Percentiles rank a stretch among this genome's conserved stretches.
phyloP scores from a whole-genome alignment of 2,329 filamentous ascomycete genomes.

The Aspergillus piperis region DNA sequence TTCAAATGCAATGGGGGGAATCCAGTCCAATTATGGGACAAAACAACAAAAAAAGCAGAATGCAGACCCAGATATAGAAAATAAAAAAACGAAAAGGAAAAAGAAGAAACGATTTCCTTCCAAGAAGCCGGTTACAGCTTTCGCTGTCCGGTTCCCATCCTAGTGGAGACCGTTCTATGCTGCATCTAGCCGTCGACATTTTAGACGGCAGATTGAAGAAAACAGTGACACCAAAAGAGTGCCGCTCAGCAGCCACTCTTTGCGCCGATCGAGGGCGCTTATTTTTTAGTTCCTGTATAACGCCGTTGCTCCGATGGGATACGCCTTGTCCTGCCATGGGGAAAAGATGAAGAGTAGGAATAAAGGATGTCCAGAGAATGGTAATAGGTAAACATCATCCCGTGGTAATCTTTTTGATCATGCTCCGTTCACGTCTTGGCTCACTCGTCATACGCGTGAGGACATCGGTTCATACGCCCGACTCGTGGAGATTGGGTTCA shows the following conservation, averaged over 20 bases:
- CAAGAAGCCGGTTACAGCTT: background rate
- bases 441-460: slow-evolving; percentile 13
- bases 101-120: too few relatives aligned
- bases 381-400: background rate
- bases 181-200: slow-evolving; percentile 12
- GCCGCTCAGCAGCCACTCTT: slow-evolving; percentile 19
- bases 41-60: too few relatives aligned
- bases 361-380: background rate
- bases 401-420: background rate
- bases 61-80: background rate
- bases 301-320: slow-evolving; percentile 5
- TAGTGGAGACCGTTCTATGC: slow-evolving; percentile 12
- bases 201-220: slow-evolving; percentile 9
- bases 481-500: slow-evolving; percentile 11
- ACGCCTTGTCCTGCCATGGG: background rate
- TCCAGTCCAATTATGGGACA: background rate
- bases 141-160: background rate
- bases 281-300: slow-evolving; percentile 7
- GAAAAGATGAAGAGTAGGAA: background rate
- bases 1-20: slow-evolving; percentile 8
- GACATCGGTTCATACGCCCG: slow-evolving; percentile 15
- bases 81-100: background rate
- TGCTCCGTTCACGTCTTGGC: background rate
- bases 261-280: background rate
- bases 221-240: slow-evolving; percentile 9